A percentile compares a stretch with the other conserved stretches of the same genome.
phyloP scores from a whole-genome alignment of 1,284 basidiomycete genomes.

The Volvariella volvacea region DNA sequence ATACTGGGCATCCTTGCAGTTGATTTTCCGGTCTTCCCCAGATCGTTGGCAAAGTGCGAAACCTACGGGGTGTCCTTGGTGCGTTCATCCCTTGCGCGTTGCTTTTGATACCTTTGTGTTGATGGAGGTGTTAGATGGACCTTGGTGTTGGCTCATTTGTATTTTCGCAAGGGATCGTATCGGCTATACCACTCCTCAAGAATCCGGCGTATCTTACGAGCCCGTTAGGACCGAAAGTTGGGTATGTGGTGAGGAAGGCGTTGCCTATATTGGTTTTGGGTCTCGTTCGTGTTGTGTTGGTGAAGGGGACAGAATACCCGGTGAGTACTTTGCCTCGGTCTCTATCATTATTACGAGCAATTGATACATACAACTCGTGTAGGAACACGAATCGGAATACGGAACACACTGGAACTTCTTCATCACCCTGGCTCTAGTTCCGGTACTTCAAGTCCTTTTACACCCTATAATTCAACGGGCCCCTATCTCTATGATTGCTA shows the following conservation, averaged over 20 bases:
- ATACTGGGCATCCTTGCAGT: constrained; percentile 90
- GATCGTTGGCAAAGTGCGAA: constrained; percentile 88
- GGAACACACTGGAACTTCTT: constrained; percentile 99
- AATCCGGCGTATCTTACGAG: constrained; percentile 45
- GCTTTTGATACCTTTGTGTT: not conserved
- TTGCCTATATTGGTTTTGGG: constrained; percentile 74
- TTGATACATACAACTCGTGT: no score
- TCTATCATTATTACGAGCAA: constrained; percentile 6
- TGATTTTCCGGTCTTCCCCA: constrained; percentile 91
- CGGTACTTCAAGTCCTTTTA: constrained; percentile 66
- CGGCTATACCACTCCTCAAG: constrained; percentile 71
- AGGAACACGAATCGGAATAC: constrained; percentile 97
- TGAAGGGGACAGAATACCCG: constrained; percentile 93
- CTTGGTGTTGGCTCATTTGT: constrained; percentile 95
- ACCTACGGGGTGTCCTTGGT: constrained; percentile 91
- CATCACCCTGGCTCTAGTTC: constrained; percentile 83
- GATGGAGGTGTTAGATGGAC: constrained; percentile 72
- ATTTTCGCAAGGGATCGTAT: constrained; percentile 89
- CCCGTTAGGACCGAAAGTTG: constrained; percentile 46
- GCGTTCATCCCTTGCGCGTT: constrained; percentile 20
- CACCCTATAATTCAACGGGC: constrained; percentile 55
- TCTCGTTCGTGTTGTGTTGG: constrained; percentile 72
- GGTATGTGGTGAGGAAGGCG: constrained; percentile 45
- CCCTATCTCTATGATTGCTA: constrained; percentile 59
- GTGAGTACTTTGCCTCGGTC: constrained; percentile 35